These are phyloP conservation scores for Tetradesmus lagerheimii DNA, from an alignment of 139 green algal species.

Conservation along the genomic window DNA sequence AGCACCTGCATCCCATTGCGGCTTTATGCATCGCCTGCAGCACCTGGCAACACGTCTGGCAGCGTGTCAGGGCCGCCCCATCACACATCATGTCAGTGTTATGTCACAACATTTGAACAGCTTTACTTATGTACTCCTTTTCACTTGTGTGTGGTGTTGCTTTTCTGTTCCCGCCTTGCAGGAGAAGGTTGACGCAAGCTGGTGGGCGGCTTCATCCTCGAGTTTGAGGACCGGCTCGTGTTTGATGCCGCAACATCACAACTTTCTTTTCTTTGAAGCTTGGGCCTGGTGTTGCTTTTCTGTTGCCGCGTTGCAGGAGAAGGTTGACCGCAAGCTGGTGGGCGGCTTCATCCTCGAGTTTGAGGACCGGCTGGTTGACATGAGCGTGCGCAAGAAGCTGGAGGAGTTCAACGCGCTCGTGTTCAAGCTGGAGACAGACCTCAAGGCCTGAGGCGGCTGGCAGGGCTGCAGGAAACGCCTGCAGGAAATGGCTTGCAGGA, in stretches of 20 bases:
- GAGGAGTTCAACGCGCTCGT: constrained; percentile 74
- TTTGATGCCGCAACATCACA: no score
- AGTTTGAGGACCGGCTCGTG: no score
- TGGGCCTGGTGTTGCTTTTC: neutral
- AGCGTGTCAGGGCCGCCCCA: no score
- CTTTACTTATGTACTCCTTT: no score
- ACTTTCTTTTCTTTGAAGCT: no score
- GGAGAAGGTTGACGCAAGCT: constrained; percentile 68
- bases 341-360: constrained; percentile 75
- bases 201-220: constrained; percentile 66
- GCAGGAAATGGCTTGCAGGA: neutral
- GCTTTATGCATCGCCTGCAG: no score
- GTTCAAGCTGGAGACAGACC: constrained; percentile 59
- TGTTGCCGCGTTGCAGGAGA: constrained; percentile 5
- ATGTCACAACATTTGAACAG: no score
- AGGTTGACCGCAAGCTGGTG: constrained; percentile 70
- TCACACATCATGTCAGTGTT: no score
- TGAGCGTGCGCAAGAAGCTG: constrained; percentile 71
- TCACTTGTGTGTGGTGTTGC: no score
- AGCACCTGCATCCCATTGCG: no score
- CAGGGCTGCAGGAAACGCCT: neutral
- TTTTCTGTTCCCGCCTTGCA: no score
- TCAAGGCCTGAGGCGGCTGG: constrained; percentile 29
- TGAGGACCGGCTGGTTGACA: constrained; percentile 73
- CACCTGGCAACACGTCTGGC: no score